These are phyloP conservation scores for Alternaria viburni DNA, from an alignment of 2,329 filamentous ascomycete genomes.

Conservation along the genomic window DNA sequence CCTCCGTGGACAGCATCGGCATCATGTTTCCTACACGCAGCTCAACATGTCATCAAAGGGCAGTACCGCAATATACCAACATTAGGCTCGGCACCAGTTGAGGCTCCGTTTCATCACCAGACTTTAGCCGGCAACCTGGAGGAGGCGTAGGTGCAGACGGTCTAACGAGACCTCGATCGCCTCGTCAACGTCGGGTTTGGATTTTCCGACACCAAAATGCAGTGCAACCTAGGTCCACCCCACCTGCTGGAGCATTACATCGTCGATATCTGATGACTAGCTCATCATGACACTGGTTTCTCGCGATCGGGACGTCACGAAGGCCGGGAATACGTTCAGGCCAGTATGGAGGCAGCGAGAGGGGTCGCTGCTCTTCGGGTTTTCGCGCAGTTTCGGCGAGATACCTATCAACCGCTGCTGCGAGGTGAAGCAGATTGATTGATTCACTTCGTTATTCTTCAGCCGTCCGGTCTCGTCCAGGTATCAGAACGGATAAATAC, in stretches of 20 bases:
- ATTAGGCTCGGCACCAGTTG: constrained; percentile 6
- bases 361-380: neutral
- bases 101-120: constrained; percentile 1
- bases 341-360: neutral
- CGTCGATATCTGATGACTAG: neutral
- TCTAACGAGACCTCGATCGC: neutral
- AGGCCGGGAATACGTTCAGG: neutral
- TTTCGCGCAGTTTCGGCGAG: neutral
- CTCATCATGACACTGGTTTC: neutral
- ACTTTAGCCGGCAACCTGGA: constrained; percentile 12
- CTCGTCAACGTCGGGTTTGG: constrained; percentile 6
- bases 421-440: neutral
- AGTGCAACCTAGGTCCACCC: constrained; percentile 10
- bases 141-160: neutral
- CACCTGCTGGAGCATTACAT: neutral
- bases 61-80: constrained; percentile 5
- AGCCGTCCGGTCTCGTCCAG: neutral
- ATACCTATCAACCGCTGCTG: neutral
- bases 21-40: neutral
- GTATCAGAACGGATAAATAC: constrained; percentile 1
- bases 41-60: neutral
- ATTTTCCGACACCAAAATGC: constrained; percentile 9
- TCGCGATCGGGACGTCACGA: neutral
- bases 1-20: neutral
- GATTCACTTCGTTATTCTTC: neutral